phyloP scores from a whole-genome alignment of 768 basidiomycete genomes.

The Rhizopogon vulgaris region DNA sequence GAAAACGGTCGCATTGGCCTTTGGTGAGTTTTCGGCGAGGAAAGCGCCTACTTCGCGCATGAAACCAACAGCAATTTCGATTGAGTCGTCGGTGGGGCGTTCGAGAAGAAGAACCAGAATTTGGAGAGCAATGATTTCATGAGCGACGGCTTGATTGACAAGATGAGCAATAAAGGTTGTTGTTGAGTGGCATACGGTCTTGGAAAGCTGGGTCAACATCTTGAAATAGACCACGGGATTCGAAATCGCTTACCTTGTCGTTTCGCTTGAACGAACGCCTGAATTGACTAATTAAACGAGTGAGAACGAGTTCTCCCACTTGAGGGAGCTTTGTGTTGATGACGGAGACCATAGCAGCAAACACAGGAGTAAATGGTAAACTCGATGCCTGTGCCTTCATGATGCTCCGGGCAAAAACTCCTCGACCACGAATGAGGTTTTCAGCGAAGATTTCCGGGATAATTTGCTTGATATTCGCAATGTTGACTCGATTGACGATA shows the following conservation, averaged over 20 bases:
- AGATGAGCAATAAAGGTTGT: constrained; percentile 89
- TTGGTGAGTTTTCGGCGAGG: constrained; percentile 88
- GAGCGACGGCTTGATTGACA: constrained; percentile 89
- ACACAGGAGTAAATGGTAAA: constrained; percentile 96
- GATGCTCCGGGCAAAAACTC: constrained; percentile 86
- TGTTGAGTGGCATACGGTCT: constrained; percentile 92
- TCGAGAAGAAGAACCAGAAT: constrained; percentile 95
- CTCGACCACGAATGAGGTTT: constrained; percentile 89
- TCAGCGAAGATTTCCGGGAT: constrained; percentile 89
- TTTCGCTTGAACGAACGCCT: constrained; percentile 92
- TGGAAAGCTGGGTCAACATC: neutral
- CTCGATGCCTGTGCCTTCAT: constrained; percentile 99
- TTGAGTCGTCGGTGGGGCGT: constrained; percentile 93
- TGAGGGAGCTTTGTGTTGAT: constrained; percentile 97
- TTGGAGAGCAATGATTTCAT: constrained; percentile 91
- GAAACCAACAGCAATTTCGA: constrained; percentile 97
- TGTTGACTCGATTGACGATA: constrained; percentile 99
- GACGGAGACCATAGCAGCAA: constrained; percentile 89
- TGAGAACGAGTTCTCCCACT: constrained; percentile 88
- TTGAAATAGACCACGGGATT: neutral
- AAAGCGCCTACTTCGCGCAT: constrained; percentile 97
- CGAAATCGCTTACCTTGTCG: constrained; percentile 71
- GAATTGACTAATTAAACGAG: constrained; percentile 91
- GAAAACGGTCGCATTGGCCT: constrained; percentile 90
- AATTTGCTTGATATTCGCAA: constrained; percentile 91